Conservation (phyloP, 2,329 filamentous ascomycete genomes). For the Cryphonectria nitschkei region DNA sequence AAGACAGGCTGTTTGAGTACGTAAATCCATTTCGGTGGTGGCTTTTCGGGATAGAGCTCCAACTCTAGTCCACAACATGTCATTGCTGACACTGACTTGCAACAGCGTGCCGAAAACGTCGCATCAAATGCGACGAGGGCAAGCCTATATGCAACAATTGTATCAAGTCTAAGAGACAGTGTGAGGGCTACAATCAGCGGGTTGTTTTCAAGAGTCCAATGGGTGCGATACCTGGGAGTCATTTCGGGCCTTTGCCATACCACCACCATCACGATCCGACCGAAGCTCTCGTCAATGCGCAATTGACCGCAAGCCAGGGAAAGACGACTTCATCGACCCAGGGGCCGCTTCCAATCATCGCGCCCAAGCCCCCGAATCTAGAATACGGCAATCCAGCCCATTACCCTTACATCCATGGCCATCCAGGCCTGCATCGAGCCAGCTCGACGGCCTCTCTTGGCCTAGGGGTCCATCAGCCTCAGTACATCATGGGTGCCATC, state of each 20-base stretch:
- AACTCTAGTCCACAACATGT: neutral
- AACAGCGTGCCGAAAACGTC: conserved; percentile 84
- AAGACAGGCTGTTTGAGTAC: conserved; percentile 91
- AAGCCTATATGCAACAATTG: conserved; percentile 82
- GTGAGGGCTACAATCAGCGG: conserved; percentile 82
- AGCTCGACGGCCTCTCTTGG: conserved; percentile 31
- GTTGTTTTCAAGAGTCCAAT: conserved; percentile 79
- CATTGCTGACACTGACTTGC: conserved; percentile 30
- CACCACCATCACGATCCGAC: conserved; percentile 49
- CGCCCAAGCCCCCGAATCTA: conserved; percentile 52
- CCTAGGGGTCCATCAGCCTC: conserved; percentile 23
- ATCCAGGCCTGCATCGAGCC: conserved; percentile 35
- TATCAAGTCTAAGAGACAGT: conserved; percentile 81
- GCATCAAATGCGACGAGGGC: conserved; percentile 97
- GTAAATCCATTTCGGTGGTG: conserved; percentile 39
- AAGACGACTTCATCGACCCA: conserved; percentile 43
- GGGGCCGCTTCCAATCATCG: conserved; percentile 50
- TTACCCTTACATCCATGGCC: conserved; percentile 39
- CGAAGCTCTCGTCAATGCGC: conserved; percentile 48
- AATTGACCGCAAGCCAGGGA: conserved; percentile 46
- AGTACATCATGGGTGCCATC: conserved; percentile 26
- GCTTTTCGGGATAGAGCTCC: neutral
- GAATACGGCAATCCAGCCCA: conserved; percentile 41
- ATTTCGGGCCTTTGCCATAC: conserved; percentile 46
- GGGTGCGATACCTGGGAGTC: conserved; percentile 57